phyloP scores from a whole-genome alignment of 163 green algal genomes.

The Scenedesmus sp. region DNA sequence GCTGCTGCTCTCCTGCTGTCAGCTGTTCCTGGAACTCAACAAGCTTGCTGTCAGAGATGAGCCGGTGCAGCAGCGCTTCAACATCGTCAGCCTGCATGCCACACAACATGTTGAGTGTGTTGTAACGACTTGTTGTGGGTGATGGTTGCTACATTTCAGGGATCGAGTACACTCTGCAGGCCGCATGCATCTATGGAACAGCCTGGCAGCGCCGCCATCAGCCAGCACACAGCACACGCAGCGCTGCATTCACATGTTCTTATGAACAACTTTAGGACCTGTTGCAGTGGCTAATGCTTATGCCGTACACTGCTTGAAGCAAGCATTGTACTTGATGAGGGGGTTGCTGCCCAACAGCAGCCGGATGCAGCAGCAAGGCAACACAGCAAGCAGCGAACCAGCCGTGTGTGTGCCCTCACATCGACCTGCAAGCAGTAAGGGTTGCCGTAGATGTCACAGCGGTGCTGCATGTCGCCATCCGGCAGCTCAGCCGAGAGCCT shows the following conservation, averaged over 20 bases:
- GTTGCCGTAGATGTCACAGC: background rate
- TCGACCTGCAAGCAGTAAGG: background rate
- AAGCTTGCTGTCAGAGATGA: constrained; percentile 15
- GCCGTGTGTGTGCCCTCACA: background rate
- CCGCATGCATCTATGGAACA: too few relatives aligned
- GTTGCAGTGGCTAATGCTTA: too few relatives aligned
- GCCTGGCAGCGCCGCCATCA: background rate
- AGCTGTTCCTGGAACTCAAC: constrained; percentile 19
- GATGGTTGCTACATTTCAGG: too few relatives aligned
- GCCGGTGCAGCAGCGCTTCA: background rate
- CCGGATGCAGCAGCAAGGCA: too few relatives aligned
- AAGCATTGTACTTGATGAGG: background rate
- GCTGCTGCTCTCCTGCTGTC: constrained; percentile 10
- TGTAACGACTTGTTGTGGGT: too few relatives aligned
- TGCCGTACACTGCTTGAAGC: too few relatives aligned
- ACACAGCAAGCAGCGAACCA: background rate
- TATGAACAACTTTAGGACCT: too few relatives aligned
- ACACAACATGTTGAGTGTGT: too few relatives aligned
- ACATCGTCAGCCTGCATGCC: constrained; percentile 1
- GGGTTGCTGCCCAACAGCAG: too few relatives aligned
- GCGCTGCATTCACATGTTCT: too few relatives aligned
- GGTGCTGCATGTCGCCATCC: background rate
- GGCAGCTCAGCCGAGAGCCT: background rate
- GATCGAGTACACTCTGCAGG: too few relatives aligned
- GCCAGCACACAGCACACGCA: background rate